These are phyloP conservation scores for Trichosporon ovoides DNA, from an alignment of 1,284 basidiomycete species.

Conservation along the genomic window DNA sequence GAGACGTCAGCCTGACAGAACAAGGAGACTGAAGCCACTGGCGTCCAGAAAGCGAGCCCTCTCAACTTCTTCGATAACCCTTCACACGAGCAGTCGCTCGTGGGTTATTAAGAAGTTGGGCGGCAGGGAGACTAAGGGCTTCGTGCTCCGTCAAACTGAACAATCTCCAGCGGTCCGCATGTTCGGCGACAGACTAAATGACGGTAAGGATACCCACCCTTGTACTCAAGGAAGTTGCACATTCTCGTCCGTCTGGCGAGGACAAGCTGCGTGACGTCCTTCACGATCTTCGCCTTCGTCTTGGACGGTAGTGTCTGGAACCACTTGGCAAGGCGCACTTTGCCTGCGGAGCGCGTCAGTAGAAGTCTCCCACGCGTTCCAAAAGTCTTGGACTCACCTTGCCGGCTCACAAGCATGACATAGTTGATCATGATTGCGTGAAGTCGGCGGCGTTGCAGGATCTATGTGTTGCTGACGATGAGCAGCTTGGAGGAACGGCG, in stretches of 20 bases:
- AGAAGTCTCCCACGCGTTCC: background rate
- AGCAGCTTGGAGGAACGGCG: background rate
- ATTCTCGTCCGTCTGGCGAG: constrained; percentile 91
- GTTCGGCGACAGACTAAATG: no score
- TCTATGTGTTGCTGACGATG: background rate
- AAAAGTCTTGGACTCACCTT: constrained; percentile 58
- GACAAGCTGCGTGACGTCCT: constrained; percentile 98
- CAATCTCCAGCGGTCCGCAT: background rate
- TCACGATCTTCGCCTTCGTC: constrained; percentile 94
- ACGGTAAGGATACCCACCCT: no score
- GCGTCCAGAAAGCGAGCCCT: no score
- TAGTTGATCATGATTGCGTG: constrained; percentile 65
- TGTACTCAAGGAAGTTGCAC: constrained; percentile 99
- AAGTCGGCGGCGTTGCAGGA: background rate
- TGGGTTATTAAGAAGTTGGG: no score
- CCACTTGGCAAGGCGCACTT: constrained; percentile 98
- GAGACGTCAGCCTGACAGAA: constrained; percentile 9
- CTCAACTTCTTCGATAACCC: no score
- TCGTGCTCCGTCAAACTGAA: no score
- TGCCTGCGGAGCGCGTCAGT: constrained; percentile 57
- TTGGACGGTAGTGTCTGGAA: constrained; percentile 93
- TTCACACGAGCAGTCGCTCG: no score
- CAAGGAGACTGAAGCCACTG: no score
- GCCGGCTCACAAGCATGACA: constrained; percentile 85
- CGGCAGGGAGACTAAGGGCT: no score